These are phyloP conservation scores for Podospora conica DNA, from an alignment of 495 filamentous ascomycete species.

Conservation along the genomic window DNA sequence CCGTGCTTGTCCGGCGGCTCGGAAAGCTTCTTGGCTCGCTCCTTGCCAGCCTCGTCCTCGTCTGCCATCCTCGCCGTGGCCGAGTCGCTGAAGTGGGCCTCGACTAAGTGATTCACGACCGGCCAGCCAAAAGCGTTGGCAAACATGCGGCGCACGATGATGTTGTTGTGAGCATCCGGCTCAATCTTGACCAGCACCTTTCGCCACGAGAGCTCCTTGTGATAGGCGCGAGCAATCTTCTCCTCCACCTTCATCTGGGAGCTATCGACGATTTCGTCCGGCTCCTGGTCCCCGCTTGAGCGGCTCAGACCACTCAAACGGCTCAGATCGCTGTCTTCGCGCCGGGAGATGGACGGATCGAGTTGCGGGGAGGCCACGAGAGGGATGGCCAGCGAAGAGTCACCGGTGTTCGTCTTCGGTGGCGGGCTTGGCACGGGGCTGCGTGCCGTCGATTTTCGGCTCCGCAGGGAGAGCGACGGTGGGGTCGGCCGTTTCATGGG, in stretches of 20 bases:
- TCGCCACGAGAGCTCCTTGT: constrained; percentile 82
- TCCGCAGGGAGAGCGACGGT: constrained; percentile 25
- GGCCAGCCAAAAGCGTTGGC: constrained; percentile 98
- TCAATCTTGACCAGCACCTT: constrained; percentile 94
- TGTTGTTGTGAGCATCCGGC: constrained; percentile 97
- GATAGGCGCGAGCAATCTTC: constrained; percentile 94
- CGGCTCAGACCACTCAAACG: constrained; percentile 26
- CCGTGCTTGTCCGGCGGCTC: constrained; percentile 36
- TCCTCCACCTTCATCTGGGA: constrained; percentile 83
- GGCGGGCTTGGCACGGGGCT: constrained; percentile 9
- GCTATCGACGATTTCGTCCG: constrained; percentile 44
- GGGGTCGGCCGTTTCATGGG: constrained; percentile 54
- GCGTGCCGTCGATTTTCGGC: constrained; percentile 18
- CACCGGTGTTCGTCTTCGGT: constrained; percentile 1
- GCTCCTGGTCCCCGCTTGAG: constrained; percentile 33
- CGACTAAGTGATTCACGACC: constrained; percentile 85
- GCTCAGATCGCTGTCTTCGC: constrained; percentile 33
- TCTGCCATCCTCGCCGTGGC: constrained; percentile 55
- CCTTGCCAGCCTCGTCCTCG: constrained; percentile 36
- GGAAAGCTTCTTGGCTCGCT: constrained; percentile 36
- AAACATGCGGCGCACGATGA: constrained; percentile 91
- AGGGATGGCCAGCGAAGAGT: background rate
- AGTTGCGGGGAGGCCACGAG: constrained; percentile 13
- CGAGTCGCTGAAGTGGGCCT: constrained; percentile 80
- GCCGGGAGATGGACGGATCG: constrained; percentile 9